These are phyloP conservation scores for Paramecium sexaurelia DNA, from an alignment of 73 alveolate species.

Conservation along the genomic window DNA sequence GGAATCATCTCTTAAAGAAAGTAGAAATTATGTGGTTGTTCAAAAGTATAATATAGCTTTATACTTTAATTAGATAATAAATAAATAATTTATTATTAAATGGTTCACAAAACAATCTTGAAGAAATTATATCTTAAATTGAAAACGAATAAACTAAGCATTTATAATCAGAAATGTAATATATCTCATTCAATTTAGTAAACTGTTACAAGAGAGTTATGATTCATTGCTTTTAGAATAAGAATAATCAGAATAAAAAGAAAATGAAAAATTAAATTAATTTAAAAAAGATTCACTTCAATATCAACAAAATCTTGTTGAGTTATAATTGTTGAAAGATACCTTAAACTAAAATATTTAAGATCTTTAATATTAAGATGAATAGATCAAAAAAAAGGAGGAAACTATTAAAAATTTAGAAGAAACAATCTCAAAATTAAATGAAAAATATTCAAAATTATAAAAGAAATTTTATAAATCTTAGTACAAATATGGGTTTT, in stretches of 20 bases:
- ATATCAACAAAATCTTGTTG: background rate
- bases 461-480: background rate
- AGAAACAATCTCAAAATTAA: background rate
- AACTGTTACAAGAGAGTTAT: background rate
- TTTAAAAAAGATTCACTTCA: background rate
- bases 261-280: background rate
- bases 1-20: background rate
- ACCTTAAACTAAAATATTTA: background rate
- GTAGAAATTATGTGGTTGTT: background rate
- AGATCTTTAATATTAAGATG: background rate
- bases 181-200: background rate
- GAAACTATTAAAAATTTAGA: background rate
- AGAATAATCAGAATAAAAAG: background rate
- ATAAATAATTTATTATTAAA: background rate
- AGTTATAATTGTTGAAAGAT: background rate
- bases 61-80: background rate
- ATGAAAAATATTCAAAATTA: background rate
- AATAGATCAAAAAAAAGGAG: background rate
- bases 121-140: background rate
- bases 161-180: background rate
- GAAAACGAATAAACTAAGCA: background rate
- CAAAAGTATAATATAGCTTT: background rate
- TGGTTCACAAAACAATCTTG: background rate
- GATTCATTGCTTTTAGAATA: background rate
- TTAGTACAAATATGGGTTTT: background rate